Base-by-base conservation (phyloP, 2,329 filamentous ascomycete species). In the Rutstroemia sp. region DNA sequence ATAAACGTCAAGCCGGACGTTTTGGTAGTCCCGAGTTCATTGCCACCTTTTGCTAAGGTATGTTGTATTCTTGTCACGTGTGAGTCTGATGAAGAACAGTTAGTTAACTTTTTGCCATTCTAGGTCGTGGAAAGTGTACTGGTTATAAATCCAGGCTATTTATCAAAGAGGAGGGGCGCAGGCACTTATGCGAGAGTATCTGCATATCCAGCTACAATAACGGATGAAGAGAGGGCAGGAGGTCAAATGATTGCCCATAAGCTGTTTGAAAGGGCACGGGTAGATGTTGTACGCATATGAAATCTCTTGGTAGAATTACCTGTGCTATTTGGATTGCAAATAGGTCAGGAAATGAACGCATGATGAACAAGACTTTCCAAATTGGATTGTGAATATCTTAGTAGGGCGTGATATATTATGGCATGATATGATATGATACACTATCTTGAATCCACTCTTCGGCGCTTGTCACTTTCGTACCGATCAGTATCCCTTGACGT, bases 71-170 rank as follows among this genome's bases (percentile, higher is more conserved):
- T 19, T 34, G 30, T 34, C 30, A 12, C 12, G 12, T 34, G 5
- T 37, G 5, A 5, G 6, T 19, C 6, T 19, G 5, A 23, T 39
- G 17, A 7, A 30, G 7, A 46, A 23, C 30, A 27, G 8, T 19
- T 38, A 41, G 38, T 27, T 57, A 30, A 57, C 5, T 4, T 4
- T 17, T 25, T 21, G 25, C 17, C 17, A 25, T 30, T 57, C 1
- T 63, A 96, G 91, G 90, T 96, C 44, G 85, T 97, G 10, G 89
- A 96, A 67, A 89, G 87, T 63, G 91, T 96, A 0, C 73, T 97
- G 6, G 84, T 91, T 12, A 87, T 99, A 67, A 99, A 99, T 70
- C 92, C 94, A 0, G 92, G 94, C 5, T 86, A 83, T 50, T 74
- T 96, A 37, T 94, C 90, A 16, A 96, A 95, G 73, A 83, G 88